phyloP scores from a whole-genome alignment of 1,139 yeast genomes.

The Yamadazyma sp. region DNA sequence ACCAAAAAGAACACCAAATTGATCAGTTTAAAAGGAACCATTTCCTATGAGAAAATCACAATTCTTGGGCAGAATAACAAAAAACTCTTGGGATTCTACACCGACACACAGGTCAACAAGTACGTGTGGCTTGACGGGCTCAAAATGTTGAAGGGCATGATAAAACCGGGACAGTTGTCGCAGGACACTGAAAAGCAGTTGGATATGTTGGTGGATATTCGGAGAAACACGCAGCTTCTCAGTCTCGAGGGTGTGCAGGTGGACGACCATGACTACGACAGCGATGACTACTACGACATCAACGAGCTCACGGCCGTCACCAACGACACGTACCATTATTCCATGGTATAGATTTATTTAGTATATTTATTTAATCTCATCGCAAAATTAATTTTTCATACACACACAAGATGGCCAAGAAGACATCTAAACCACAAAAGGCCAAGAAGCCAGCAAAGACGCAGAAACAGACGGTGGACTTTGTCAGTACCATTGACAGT shows the following conservation, averaged over 20 bases:
- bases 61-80: conserved; percentile 44
- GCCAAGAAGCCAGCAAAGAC: neutral
- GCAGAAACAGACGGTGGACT: too few relatives aligned
- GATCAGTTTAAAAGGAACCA: conserved; percentile 53
- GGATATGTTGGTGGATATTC: conserved; percentile 53
- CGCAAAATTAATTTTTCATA: conserved; percentile 2
- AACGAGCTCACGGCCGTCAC: conserved; percentile 42
- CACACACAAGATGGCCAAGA: conserved; percentile 4
- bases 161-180: conserved; percentile 43
- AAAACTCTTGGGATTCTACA: conserved; percentile 55
- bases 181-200: conserved; percentile 61
- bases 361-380: neutral
- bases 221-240: conserved; percentile 66
- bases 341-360: neutral
- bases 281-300: conserved; percentile 42
- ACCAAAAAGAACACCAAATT: conserved; percentile 37
- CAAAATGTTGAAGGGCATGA: conserved; percentile 51
- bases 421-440: conserved; percentile 12
- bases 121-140: conserved; percentile 82
- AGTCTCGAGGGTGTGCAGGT: conserved; percentile 42
- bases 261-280: conserved; percentile 43
- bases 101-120: conserved; percentile 70
- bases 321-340: conserved; percentile 41
- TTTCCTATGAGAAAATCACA: conserved; percentile 55
- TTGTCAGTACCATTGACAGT: conserved; percentile 19